phyloP scores from a whole-genome alignment of 23 red algal species.

The Gracilariopsis chorda region DNA sequence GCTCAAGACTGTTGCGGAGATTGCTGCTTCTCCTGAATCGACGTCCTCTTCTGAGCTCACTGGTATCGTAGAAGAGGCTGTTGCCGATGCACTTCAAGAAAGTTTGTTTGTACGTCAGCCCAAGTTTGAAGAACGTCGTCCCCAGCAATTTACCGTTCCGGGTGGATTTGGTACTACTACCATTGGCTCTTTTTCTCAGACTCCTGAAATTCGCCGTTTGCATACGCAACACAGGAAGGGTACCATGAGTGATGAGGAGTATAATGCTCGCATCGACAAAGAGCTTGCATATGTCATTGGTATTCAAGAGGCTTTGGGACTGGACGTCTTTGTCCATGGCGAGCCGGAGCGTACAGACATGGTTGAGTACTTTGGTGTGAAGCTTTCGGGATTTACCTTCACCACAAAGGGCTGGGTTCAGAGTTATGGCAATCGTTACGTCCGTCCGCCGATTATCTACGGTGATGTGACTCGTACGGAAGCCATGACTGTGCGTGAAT shows the following conservation, averaged over 20 bases:
- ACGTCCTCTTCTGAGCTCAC: neutral
- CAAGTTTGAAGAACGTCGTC: constrained; percentile 54
- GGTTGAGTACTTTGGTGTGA: constrained; percentile 94
- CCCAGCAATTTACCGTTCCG: constrained; percentile 58
- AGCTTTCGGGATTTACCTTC: constrained; percentile 81
- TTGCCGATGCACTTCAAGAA: constrained; percentile 24
- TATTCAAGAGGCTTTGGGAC: constrained; percentile 66
- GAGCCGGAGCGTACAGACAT: constrained; percentile 94
- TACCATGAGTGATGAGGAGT: constrained; percentile 60
- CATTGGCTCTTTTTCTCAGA: constrained; percentile 90
- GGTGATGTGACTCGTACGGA: constrained; percentile 78
- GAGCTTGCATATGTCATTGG: constrained; percentile 60
- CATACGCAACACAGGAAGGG: constrained; percentile 62
- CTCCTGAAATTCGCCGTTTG: constrained; percentile 58
- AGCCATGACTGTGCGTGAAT: constrained; percentile 83
- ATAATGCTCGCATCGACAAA: constrained; percentile 54
- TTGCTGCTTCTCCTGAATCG: neutral
- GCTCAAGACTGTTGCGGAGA: constrained; percentile 42
- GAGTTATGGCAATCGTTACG: constrained; percentile 81
- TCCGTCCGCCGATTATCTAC: constrained; percentile 87
- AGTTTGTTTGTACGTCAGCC: constrained; percentile 21
- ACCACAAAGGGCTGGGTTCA: constrained; percentile 91
- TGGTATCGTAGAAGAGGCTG: neutral
- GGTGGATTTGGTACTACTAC: constrained; percentile 76
- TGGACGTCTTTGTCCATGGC: constrained; percentile 93